Conservation (phyloP, 257 asterid genomes). For the Solanum habrochaites region DNA sequence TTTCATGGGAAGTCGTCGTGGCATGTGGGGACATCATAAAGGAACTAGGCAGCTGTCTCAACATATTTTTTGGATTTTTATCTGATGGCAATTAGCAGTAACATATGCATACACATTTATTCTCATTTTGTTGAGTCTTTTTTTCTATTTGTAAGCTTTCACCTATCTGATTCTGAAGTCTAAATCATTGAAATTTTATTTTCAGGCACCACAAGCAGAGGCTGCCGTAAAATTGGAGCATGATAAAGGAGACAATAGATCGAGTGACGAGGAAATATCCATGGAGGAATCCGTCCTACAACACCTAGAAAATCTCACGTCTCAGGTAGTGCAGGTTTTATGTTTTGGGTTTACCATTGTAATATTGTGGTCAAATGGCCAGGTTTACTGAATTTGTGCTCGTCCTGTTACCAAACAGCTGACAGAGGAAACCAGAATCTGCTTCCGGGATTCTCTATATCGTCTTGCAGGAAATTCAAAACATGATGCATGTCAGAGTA, state of each 20-base stretch:
- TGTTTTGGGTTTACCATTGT: background rate
- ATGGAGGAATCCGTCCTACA: slow-evolving; percentile 19
- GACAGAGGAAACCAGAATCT: slow-evolving; percentile 28
- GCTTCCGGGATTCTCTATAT: slow-evolving; percentile 44
- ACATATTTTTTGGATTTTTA: background rate
- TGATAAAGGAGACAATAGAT: background rate
- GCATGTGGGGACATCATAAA: background rate
- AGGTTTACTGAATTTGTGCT: background rate
- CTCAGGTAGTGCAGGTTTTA: slow-evolving; percentile 21
- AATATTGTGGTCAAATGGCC: background rate
- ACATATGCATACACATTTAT: background rate
- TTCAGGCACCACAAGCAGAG: slow-evolving; percentile 14
- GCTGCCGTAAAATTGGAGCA: slow-evolving; percentile 2
- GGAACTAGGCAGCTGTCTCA: background rate
- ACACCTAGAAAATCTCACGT: slow-evolving; percentile 24
- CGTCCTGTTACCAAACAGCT: slow-evolving; percentile 10
- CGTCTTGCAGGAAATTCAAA: slow-evolving; percentile 48
- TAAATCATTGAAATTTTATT: background rate
- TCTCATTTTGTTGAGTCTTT: background rate
- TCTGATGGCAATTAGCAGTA: background rate
- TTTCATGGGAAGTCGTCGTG: background rate
- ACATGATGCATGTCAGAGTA: background rate
- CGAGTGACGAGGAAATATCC: slow-evolving; percentile 5
- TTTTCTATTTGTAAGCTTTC: background rate
- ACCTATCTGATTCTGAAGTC: background rate